Percentiles rank a stretch among this genome's conserved stretches.
phyloP scores from a whole-genome alignment of 352 stramenopile species.

The Phytophthora tentaculata region DNA sequence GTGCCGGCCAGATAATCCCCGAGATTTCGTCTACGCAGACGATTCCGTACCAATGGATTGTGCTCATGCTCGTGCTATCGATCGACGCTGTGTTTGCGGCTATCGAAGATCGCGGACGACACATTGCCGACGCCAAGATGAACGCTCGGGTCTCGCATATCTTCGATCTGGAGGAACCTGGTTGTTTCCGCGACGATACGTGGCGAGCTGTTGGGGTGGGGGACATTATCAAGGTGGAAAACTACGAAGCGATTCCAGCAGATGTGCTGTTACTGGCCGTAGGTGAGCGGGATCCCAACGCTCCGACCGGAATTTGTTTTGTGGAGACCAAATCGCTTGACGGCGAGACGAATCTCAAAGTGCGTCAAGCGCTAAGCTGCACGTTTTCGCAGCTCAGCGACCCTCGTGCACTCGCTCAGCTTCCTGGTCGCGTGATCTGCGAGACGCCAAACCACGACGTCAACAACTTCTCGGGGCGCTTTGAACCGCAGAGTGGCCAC shows the following conservation, averaged over 20 bases:
- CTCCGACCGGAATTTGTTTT: constrained; percentile 83
- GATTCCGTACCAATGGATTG: constrained; percentile 89
- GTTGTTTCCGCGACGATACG: constrained; percentile 57
- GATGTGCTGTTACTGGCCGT: constrained; percentile 84
- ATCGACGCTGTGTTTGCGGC: constrained; percentile 86
- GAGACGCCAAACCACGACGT: constrained; percentile 90
- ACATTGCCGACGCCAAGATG: constrained; percentile 83
- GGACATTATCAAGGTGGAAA: constrained; percentile 87
- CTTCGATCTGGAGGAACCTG: constrained; percentile 55
- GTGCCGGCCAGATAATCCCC: constrained; percentile 84
- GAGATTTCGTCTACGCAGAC: constrained; percentile 87
- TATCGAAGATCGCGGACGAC: constrained; percentile 84
- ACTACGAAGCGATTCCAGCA: constrained; percentile 86
- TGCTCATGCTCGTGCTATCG: constrained; percentile 83
- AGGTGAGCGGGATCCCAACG: constrained; percentile 61
- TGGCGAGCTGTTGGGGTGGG: constrained; percentile 79
- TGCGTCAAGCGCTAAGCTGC: constrained; percentile 81
- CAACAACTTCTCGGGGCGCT: constrained; percentile 85
- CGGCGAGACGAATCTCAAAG: constrained; percentile 89
- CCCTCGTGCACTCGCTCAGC: constrained; percentile 61
- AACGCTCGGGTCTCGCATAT: constrained; percentile 72
- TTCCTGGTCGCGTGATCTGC: constrained; percentile 73
- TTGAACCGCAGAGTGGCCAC: constrained; percentile 73
- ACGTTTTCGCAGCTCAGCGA: constrained; percentile 87
- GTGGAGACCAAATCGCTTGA: constrained; percentile 90